A percentile compares a stretch with the other conserved stretches of the same genome.
Conservation (phyloP, 2,329 filamentous ascomycete species). For the Penicillium expansum region DNA sequence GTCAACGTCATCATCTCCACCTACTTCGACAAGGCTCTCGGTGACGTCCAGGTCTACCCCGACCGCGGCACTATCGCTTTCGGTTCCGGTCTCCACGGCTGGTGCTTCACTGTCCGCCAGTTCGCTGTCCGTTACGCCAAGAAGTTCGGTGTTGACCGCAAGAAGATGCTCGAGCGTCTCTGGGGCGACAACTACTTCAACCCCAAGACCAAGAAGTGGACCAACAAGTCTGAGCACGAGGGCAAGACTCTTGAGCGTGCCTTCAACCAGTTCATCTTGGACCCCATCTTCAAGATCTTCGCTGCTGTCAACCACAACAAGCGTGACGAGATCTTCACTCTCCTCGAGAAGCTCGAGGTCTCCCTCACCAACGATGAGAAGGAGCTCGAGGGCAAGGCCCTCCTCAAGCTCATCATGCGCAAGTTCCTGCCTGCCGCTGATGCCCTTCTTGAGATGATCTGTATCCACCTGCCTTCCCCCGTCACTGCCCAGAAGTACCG, state of each 20-base stretch:
- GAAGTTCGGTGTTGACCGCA: constrained; percentile 99
- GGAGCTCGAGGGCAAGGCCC: constrained; percentile 93
- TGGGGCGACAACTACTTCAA: constrained; percentile 99
- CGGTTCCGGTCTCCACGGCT: constrained; percentile 99
- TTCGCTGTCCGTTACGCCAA: constrained; percentile 95
- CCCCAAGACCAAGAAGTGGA: constrained; percentile 99
- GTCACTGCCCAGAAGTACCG: constrained; percentile 96
- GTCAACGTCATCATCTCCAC: constrained; percentile 99
- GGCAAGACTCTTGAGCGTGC: constrained; percentile 93
- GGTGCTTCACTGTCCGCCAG: constrained; percentile 98
- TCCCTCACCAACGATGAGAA: constrained; percentile 85
- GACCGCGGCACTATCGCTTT: constrained; percentile 97
- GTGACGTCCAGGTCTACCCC: constrained; percentile 98
- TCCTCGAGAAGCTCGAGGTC: constrained; percentile 91
- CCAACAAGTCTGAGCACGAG: constrained; percentile 77
- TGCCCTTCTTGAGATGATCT: constrained; percentile 99
- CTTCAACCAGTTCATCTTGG: constrained; percentile 99
- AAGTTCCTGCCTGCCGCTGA: constrained; percentile 98
- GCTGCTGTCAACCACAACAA: constrained; percentile 96
- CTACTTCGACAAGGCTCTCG: constrained; percentile 94
- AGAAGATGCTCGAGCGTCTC: constrained; percentile 99
- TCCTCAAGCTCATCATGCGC: constrained; percentile 97
- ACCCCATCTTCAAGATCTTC: constrained; percentile 99
- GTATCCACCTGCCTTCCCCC: constrained; percentile 96
- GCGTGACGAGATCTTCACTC: constrained; percentile 79